These are phyloP conservation scores for Elsinoe arachidis DNA, from an alignment of 2,329 filamentous ascomycete genomes.

Conservation along the genomic window DNA sequence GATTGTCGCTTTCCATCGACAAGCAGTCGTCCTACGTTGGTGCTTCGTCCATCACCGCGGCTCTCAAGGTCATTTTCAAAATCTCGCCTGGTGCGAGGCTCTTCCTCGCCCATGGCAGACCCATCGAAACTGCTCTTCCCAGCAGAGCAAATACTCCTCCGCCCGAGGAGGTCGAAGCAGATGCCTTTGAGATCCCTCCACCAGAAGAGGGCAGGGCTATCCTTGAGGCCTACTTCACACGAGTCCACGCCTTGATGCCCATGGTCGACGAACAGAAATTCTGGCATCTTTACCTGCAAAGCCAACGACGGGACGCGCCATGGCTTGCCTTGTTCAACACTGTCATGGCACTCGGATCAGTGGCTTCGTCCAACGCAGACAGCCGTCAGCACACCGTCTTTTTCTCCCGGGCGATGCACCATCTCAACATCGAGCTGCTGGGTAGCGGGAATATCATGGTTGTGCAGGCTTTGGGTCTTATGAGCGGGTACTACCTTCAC, in stretches of 20 bases:
- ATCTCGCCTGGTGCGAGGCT: conserved; percentile 23
- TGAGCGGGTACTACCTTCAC: conserved; percentile 28
- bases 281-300: conserved; percentile 25
- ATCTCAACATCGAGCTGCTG: conserved; percentile 24
- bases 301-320: conserved; percentile 23
- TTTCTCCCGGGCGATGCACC: conserved; percentile 25
- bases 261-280: conserved; percentile 28
- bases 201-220: conserved; percentile 23
- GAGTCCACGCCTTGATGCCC: conserved; percentile 27
- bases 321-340: conserved; percentile 28
- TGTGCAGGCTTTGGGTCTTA: conserved; percentile 24
- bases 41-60: conserved; percentile 26
- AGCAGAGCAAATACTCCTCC: conserved; percentile 23
- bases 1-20: conserved; percentile 25
- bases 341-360: conserved; percentile 25
- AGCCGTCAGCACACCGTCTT: conserved; percentile 24
- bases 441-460: conserved; percentile 25
- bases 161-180: conserved; percentile 17
- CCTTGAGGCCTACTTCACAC: conserved; percentile 26
- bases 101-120: conserved; percentile 19
- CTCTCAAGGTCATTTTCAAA: conserved; percentile 27
- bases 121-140: conserved; percentile 22
- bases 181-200: conserved; percentile 13
- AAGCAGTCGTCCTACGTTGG: conserved; percentile 26
- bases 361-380: conserved; percentile 23